Evolutionary conservation across 2,329 filamentous ascomycete genomes (phyloP), one percentile per base, ranked within the genome.

Genomic region (Pseudogymnoascus sp.): DNA sequence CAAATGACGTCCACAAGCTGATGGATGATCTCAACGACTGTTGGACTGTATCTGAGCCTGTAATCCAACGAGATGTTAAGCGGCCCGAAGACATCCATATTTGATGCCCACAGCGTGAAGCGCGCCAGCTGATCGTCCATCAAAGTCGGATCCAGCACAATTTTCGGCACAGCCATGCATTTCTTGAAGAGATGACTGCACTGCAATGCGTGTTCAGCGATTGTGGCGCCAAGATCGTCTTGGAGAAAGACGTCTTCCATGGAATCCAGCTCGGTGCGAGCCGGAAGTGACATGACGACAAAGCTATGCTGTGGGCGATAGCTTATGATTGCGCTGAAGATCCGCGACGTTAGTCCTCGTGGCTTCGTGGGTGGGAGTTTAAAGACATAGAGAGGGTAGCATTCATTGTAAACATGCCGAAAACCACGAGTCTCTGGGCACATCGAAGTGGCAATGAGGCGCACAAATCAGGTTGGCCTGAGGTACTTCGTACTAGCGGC

Each of bases 1-100:
- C 54, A 60, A 31, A 60, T 60, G 14, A 60, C 40, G 61, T 69
- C 64, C 37, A 71, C 51, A 60, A 71, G 69, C 62, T 69, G 66
- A 66, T 71, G 69, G 63, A 71, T 70, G 57, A 70, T 71, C 8
- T 69, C 69, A 64, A 51, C 67, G 23, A 61, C 65, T 61, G 57
- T 68, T 60, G 70, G 69, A 68, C 71, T 72, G 68, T 66, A 73
- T 69, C 71, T 60, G 54, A 72, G 70, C 64, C 70, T 67, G 66
- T 71, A 72, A 62, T 72, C 71, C 64, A 73, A 47, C 67, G 71
- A 73, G 54, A 72, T 67, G 62, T 73, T 71, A 64, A 65, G 69
- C 62, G 71, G 67, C 51, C 71, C 69, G 57, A 65, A 71, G 60
- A 71, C 69, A 65, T 71, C 69, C 69, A 69, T 70, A 62, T 70